These are phyloP conservation scores for Coemansia sp. DNA, from an alignment of 192 early-diverging fungal species.

Conservation along the genomic window DNA sequence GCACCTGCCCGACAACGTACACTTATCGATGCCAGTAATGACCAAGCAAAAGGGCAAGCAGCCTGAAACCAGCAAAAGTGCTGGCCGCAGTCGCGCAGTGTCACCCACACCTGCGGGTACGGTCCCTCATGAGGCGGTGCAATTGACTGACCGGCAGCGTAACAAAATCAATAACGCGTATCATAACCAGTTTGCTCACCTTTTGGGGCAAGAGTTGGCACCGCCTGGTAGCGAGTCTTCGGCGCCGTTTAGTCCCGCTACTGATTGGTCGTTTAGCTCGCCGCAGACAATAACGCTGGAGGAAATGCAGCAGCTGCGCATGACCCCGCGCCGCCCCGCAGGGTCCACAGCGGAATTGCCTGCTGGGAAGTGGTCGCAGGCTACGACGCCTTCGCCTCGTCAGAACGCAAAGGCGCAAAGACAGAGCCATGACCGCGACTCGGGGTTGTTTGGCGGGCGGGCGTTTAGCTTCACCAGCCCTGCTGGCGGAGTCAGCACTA, in stretches of 20 bases:
- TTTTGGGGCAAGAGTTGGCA: slow-evolving; percentile 24
- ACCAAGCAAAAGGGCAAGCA: slow-evolving; percentile 11
- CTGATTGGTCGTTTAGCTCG: slow-evolving; percentile 46
- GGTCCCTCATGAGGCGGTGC: slow-evolving; percentile 9
- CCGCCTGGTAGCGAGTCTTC: slow-evolving; percentile 21
- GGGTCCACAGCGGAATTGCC: background rate
- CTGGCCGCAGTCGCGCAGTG: slow-evolving; percentile 38
- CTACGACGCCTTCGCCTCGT: slow-evolving; percentile 24
- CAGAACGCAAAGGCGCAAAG: background rate
- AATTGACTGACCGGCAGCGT: slow-evolving; percentile 28
- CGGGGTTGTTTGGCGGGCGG: slow-evolving; percentile 50
- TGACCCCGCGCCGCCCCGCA: slow-evolving; percentile 16
- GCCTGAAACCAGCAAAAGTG: slow-evolving; percentile 20
- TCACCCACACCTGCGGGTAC: slow-evolving; percentile 10
- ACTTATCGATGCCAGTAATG: slow-evolving; percentile 49
- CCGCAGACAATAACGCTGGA: slow-evolving; percentile 54
- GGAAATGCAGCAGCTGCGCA: slow-evolving; percentile 40
- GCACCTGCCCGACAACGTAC: slow-evolving; percentile 43
- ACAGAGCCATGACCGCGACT: slow-evolving; percentile 39
- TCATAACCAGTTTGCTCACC: slow-evolving; percentile 47
- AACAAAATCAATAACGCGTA: slow-evolving; percentile 36
- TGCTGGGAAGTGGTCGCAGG: slow-evolving; percentile 43
- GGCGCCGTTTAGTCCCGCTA: slow-evolving; percentile 31
- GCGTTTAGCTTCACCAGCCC: slow-evolving; percentile 34
- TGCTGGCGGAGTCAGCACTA: slow-evolving; percentile 1